phyloP scores from a whole-genome alignment of 2,329 filamentous ascomycete genomes.

The Gremmenia infestans region DNA sequence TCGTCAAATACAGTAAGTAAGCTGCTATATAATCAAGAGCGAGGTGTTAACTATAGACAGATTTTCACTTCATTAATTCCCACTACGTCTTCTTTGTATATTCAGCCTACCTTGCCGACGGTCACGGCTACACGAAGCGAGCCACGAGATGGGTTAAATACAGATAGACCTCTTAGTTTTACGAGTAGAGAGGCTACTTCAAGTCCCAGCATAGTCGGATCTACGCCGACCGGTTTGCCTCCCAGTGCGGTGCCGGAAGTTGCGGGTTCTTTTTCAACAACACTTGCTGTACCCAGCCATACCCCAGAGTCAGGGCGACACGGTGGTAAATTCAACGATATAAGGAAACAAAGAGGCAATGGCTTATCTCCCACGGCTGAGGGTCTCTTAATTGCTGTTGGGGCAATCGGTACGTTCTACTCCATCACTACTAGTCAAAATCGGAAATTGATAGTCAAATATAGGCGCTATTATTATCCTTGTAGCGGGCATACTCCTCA shows the following conservation, averaged over 20 bases:
- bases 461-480: constrained; percentile 29
- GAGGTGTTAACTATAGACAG: constrained; percentile 8
- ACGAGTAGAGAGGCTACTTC: neutral
- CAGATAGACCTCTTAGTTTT: constrained; percentile 3
- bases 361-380: constrained; percentile 21
- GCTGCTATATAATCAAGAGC: neutral
- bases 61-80: constrained; percentile 9
- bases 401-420: constrained; percentile 25
- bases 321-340: constrained; percentile 1
- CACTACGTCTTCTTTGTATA: constrained; percentile 1
- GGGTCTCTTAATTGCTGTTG: constrained; percentile 26
- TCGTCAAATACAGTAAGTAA: neutral
- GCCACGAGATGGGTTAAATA: constrained; percentile 15
- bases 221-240: neutral
- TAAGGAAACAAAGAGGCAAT: constrained; percentile 1
- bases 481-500: constrained; percentile 22
- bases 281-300: neutral
- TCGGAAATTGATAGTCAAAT: neutral
- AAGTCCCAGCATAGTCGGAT: neutral
- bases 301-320: neutral
- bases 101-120: neutral
- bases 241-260: neutral
- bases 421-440: neutral
- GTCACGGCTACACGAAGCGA: constrained; percentile 5
- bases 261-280: neutral